These are phyloP conservation scores for Cinnamomum chago DNA, from an alignment of 164 flowering plant species.

Conservation along the genomic window DNA sequence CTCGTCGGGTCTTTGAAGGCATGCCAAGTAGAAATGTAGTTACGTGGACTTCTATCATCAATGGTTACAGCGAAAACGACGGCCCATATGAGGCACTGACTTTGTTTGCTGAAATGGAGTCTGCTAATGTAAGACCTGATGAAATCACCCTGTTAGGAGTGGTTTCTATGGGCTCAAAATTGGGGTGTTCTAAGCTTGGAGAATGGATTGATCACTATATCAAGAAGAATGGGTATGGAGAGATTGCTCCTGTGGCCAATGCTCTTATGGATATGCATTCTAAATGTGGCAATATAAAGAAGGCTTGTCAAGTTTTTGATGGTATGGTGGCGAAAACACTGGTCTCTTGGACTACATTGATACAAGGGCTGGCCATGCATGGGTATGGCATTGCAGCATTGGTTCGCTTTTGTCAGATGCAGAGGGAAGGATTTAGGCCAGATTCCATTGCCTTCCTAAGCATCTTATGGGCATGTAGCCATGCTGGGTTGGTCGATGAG, in stretches of 20 bases:
- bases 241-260: slow-evolving; percentile 20
- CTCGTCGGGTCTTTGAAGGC: slow-evolving; percentile 21
- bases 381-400: slow-evolving; percentile 34
- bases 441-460: slow-evolving; percentile 29
- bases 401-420: slow-evolving; percentile 36
- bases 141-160: slow-evolving; percentile 31
- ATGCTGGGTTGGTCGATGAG: slow-evolving; percentile 37
- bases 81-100: slow-evolving; percentile 21
- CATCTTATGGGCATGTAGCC: slow-evolving; percentile 37
- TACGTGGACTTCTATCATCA: slow-evolving; percentile 39
- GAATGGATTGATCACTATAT: slow-evolving; percentile 25
- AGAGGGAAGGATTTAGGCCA: slow-evolving; percentile 34
- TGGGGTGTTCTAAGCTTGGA: slow-evolving; percentile 24
- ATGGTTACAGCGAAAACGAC: slow-evolving; percentile 23
- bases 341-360: slow-evolving; percentile 35
- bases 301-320: slow-evolving; percentile 33
- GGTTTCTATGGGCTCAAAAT: slow-evolving; percentile 32
- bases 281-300: slow-evolving; percentile 36
- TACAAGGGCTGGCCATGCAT: slow-evolving; percentile 38
- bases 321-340: slow-evolving; percentile 23
- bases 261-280: slow-evolving; percentile 44
- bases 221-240: slow-evolving; percentile 7
- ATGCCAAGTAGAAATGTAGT: slow-evolving; percentile 33
- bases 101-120: slow-evolving; percentile 30
- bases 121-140: slow-evolving; percentile 26